These are phyloP conservation scores for Candida succiphila DNA, from an alignment of 805 yeast genomes.

Conservation along the genomic window DNA sequence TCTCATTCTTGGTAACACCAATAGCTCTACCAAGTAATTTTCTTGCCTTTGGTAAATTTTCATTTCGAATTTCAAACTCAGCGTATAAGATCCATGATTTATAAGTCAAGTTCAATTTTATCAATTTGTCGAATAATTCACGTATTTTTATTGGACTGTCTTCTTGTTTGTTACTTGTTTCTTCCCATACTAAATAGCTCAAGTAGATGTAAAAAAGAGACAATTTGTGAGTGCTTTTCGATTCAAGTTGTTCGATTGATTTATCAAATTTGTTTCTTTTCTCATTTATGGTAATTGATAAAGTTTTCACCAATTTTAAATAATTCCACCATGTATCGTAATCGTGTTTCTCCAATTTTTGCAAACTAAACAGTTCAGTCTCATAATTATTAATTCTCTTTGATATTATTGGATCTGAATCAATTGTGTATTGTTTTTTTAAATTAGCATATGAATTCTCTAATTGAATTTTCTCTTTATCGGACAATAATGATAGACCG, in stretches of 20 bases:
- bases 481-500: constrained; percentile 34
- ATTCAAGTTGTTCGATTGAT: constrained; percentile 33
- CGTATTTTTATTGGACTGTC: constrained; percentile 43
- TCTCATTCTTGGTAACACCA: constrained; percentile 55
- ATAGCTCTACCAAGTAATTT: constrained; percentile 63
- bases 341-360: constrained; percentile 32
- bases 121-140: constrained; percentile 36
- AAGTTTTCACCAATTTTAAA: constrained; percentile 38
- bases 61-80: constrained; percentile 64
- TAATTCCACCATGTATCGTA: constrained; percentile 82
- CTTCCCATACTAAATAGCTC: constrained; percentile 52
- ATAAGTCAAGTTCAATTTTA: constrained; percentile 45
- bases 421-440: constrained; percentile 56
- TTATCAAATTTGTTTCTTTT: constrained; percentile 29
- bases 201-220: constrained; percentile 67
- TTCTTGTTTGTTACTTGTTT: constrained; percentile 31
- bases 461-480: constrained; percentile 14
- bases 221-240: constrained; percentile 40
- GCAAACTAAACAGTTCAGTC: constrained; percentile 24
- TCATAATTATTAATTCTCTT: constrained; percentile 54
- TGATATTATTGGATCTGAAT: constrained; percentile 35
- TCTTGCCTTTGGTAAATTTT: constrained; percentile 42
- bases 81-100: constrained; percentile 57
- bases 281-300: constrained; percentile 16
- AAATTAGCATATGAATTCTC: constrained; percentile 41